A percentile compares a stretch with the other conserved stretches of the same genome.
Evolutionary conservation across 2,329 filamentous ascomycete species (phyloP).

Genomic region (Phialocephala subalpina): DNA sequence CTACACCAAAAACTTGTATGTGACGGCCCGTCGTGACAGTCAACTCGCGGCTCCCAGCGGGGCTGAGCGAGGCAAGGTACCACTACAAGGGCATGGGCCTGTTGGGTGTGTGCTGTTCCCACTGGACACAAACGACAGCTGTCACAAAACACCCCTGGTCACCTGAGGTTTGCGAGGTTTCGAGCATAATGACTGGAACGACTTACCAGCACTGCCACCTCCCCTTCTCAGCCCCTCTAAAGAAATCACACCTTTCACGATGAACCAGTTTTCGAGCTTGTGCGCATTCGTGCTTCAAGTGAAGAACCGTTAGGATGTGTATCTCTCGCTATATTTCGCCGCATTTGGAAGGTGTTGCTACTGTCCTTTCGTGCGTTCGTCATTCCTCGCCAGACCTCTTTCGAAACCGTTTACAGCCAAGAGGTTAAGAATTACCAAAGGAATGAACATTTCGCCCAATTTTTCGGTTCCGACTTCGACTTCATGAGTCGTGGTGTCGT

Average conservation of each 20-base stretch:
- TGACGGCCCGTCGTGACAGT: conserved; percentile 9
- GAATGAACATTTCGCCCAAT: background rate
- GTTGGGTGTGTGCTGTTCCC: background rate
- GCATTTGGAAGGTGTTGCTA: background rate
- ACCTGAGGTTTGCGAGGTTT: conserved; percentile 32
- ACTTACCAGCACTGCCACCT: conserved; percentile 22
- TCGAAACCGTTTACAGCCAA: background rate
- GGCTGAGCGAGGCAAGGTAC: conserved; percentile 12
- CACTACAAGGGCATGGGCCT: conserved; percentile 10
- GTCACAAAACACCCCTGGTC: conserved; percentile 25
- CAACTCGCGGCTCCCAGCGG: conserved; percentile 4
- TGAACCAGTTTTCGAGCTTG: background rate
- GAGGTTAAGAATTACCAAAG: background rate
- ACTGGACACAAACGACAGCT: conserved; percentile 28
- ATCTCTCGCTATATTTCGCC: background rate
- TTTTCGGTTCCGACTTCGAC: background rate
- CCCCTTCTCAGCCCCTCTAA: conserved; percentile 6
- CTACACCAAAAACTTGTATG: background rate
- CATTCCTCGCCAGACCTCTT: too few species aligned
- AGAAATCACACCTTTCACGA: background rate
- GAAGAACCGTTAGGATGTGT: background rate
- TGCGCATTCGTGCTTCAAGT: background rate
- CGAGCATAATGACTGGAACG: conserved; percentile 17
- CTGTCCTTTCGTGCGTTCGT: background rate
- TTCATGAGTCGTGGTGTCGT: background rate